Base-by-base conservation (phyloP, 331 rosid genomes). In the Pyracantha coccinea region DNA sequence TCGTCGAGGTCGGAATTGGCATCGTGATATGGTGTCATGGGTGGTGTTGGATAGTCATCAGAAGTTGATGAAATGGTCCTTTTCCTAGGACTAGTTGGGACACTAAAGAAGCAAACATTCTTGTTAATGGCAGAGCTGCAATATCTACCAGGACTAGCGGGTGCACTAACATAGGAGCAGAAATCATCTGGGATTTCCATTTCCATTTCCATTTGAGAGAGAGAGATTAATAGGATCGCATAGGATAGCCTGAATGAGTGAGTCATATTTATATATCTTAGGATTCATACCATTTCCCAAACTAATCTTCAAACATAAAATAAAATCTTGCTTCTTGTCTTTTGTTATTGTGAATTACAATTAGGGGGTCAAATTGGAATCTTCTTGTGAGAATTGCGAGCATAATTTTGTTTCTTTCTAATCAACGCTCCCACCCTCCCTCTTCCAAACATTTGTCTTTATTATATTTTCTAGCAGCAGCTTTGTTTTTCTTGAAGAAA, bases 81-180 rank as follows among this genome's bases (percentile, higher is more conserved):
- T 77, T 47, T 63, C 50, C 81, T 44, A 73, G 88, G 97, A 89
- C 98, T 93, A 23, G 84, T 80, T 74, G 98, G 98, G 50, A 77
- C 91, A 72, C 98, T 93, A 63, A 79, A 82, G 86, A 85, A 91
- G 61, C 57, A 72, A 79, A 84, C 80, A 62, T 38, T 71, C 11
- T 62, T 20, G 47, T 38, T 67, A n/a, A 53, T 14, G 47, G 78
- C 86, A 70, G 52, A 21, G 86, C 72, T 85, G 69, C 71, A 74
- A 10, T 38, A 38, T 19, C 60, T 65, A 9, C 58, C 64, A 28
- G 87, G 83, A 76, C 80, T 80, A 3, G 74, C 47, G 24, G 73
- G 68, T 60, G 85, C 80, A 69, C 82, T 88, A 53, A 47, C 66
- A 74, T 71, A 79, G 58, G 66, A 54, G 21, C 65, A 61, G 8